These are phyloP conservation scores for Mycena belliarum DNA, from an alignment of 768 basidiomycete genomes.

Conservation along the genomic window DNA sequence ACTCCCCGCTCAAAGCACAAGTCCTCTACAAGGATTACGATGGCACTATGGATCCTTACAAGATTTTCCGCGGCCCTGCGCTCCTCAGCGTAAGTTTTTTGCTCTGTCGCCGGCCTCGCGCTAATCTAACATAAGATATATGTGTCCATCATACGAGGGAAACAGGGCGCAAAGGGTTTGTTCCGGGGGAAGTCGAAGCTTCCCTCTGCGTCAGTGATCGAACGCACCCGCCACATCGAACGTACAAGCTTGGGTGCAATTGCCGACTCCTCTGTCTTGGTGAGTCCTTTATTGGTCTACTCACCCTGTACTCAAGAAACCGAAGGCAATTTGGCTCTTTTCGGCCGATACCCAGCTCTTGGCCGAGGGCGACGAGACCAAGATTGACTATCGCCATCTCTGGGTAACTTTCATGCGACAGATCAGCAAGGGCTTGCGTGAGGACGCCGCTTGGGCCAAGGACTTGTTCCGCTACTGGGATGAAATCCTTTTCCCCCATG, in stretches of 20 bases:
- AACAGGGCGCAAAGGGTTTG: background rate
- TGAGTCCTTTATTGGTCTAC: background rate
- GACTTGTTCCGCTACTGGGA: background rate
- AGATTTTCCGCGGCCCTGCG: background rate
- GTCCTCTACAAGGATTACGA: background rate
- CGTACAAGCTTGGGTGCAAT: background rate
- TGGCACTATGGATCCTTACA: background rate
- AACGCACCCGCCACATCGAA: background rate
- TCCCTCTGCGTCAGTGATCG: background rate
- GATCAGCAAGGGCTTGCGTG: background rate
- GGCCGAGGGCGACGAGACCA: background rate
- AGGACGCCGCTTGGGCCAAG: background rate
- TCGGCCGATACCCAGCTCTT: background rate
- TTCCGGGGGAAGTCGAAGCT: background rate
- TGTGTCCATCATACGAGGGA: background rate
- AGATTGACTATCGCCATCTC: background rate
- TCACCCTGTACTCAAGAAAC: background rate
- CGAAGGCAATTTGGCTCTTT: background rate
- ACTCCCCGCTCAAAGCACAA: background rate
- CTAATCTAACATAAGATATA: background rate
- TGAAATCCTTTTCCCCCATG: background rate
- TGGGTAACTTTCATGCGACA: background rate
- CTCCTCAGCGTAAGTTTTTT: background rate
- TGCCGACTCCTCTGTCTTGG: background rate
- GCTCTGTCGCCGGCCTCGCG: background rate